phyloP scores from a whole-genome alignment of 2,329 filamentous ascomycete species.

The Balansia obtecta region DNA sequence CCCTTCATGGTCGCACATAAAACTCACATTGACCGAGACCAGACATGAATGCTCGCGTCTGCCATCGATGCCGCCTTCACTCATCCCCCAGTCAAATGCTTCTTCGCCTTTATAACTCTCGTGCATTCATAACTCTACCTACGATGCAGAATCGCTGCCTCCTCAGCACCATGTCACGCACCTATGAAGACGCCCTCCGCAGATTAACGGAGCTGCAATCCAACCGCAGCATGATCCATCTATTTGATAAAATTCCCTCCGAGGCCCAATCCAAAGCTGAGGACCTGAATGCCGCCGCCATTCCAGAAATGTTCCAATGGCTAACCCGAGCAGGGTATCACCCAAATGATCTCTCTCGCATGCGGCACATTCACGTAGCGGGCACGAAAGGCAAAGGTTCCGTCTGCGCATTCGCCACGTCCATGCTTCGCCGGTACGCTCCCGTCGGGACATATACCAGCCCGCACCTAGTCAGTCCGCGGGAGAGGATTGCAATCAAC shows the following conservation, averaged over 20 bases:
- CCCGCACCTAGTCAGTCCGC: conserved; percentile 70
- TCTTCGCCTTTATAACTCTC: neutral
- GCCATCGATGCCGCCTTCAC: neutral
- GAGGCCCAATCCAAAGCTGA: conserved; percentile 31
- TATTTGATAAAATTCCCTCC: conserved; percentile 27
- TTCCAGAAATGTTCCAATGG: conserved; percentile 76
- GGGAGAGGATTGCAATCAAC: conserved; percentile 75
- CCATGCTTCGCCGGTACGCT: conserved; percentile 48
- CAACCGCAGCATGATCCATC: conserved; percentile 53
- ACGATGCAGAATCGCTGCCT: neutral
- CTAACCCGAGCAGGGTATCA: conserved; percentile 63
- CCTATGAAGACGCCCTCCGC: conserved; percentile 55
- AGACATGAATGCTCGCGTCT: neutral
- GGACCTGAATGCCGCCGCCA: conserved; percentile 56
- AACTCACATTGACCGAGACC: neutral
- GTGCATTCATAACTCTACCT: neutral
- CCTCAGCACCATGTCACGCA: conserved; percentile 16
- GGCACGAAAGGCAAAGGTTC: conserved; percentile 94
- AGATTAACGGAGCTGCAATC: conserved; percentile 68
- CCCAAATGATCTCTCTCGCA: conserved; percentile 27
- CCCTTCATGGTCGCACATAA: neutral
- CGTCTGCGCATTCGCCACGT: conserved; percentile 71
- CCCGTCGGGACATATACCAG: conserved; percentile 70
- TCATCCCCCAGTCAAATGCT: neutral
- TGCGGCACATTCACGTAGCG: conserved; percentile 64